Evolutionary conservation across 495 filamentous ascomycete genomes (phyloP), one percentile per base, ranked within the genome.

Genomic region (Rusavskia elegans): DNA sequence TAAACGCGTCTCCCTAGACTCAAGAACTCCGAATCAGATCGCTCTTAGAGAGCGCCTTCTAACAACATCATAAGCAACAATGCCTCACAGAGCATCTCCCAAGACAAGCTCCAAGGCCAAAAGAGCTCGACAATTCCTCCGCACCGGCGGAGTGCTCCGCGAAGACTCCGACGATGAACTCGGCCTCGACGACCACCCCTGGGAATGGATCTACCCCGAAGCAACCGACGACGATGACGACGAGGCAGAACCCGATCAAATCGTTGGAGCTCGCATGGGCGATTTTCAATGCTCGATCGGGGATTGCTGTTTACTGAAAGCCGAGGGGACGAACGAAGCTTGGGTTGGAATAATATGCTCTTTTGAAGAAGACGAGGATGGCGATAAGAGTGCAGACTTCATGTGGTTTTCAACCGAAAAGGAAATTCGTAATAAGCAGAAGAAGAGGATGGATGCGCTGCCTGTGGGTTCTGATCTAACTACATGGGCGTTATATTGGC

Each of bases 141-240:
- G 75, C 46, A 75, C 73, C 52, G 78, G 80, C 23, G 82, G 77
- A 20, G 69, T 90, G n/a, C 65, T 72, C 14, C 75, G 86, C 53
- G 88, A 93, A 51, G 87, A 93, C 62, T 94, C 87, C 13, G 90
- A 96, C 68, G 89, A 95, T 58, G 90, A 95, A 62, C 73, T 93
- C 10, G 88, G 87, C 19, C 69, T 79, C 17, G 87, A 92, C 50
- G 87, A 95, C 64, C 70, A 74, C 40, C 87, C 88, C 1, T 98
- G 92, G 92, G 80, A 93, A 63, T 98, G 89, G 90, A 80, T 96
- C 29, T 92, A 92, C 66, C 71, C 71, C 29, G 55, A 66, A 3
- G 55, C 57, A 20, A 52, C 63, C 17, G 59, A 65, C 6, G 49
- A 57, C 6, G 55, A 64, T 2, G n/a, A n/a, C 25, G 50, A 60